phyloP scores from a whole-genome alignment of 164 flowering plant species.

The Stephania japonica region DNA sequence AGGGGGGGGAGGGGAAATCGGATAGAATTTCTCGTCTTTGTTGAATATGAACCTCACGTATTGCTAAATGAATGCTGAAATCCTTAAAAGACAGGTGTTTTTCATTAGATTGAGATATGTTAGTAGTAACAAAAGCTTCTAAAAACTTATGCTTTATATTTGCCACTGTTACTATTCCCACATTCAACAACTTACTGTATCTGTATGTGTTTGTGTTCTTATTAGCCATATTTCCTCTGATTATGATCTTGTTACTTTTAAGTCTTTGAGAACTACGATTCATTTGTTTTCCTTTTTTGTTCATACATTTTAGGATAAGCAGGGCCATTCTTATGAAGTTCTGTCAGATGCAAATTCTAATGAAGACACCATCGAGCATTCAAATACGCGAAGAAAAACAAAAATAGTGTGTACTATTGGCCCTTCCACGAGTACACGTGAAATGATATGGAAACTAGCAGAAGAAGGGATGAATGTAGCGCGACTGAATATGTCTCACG shows the following conservation, averaged over 20 bases:
- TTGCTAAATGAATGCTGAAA: background rate
- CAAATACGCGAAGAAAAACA: constrained; percentile 53
- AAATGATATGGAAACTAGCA: constrained; percentile 98
- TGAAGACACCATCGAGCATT: constrained; percentile 14
- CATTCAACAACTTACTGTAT: background rate
- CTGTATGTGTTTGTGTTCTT: background rate
- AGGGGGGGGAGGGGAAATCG: background rate
- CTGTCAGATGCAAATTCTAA: constrained; percentile 19
- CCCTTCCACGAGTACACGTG: constrained; percentile 83
- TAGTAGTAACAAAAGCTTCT: background rate
- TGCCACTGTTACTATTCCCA: background rate
- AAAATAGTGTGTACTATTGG: constrained; percentile 97
- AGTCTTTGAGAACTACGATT: background rate
- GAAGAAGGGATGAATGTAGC: constrained; percentile 97
- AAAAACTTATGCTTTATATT: background rate
- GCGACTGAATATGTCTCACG: constrained; percentile 97
- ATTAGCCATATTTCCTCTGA: background rate
- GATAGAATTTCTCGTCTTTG: background rate
- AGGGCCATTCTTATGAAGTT: constrained; percentile 23
- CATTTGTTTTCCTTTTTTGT: background rate
- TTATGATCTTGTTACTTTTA: background rate
- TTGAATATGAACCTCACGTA: background rate
- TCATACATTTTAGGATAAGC: constrained; percentile 23
- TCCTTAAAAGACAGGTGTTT: background rate
- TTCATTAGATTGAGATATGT: background rate